Percentiles rank a stretch among this genome's conserved stretches.
These are phyloP conservation scores for Trapa incisa DNA, from an alignment of 345 rosid genomes.

Conservation along the genomic window DNA sequence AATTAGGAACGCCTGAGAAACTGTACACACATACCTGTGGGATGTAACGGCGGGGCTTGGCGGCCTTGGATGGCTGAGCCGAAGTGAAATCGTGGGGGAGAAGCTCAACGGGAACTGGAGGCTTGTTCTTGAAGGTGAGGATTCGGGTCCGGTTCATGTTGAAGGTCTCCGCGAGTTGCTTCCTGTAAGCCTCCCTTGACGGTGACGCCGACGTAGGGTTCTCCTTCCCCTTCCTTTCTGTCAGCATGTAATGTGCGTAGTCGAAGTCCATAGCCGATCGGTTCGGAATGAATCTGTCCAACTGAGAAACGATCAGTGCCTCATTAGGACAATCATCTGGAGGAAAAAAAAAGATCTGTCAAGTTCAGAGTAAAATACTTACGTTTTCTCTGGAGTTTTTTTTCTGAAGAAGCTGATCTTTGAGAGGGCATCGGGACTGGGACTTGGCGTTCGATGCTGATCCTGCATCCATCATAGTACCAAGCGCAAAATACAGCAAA, in stretches of 20 bases:
- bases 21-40: constrained; percentile 18
- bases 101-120: constrained; percentile 18
- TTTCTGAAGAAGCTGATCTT: constrained; percentile 18
- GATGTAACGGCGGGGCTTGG: constrained; percentile 23
- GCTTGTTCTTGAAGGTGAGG: constrained; percentile 41
- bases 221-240: constrained; percentile 27
- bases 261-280: constrained; percentile 42
- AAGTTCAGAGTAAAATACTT: not conserved
- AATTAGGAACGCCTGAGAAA: no score
- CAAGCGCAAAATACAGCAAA: not conserved
- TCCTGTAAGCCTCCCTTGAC: constrained; percentile 27
- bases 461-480: constrained; percentile 22
- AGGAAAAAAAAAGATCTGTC: not conserved
- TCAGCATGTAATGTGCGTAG: constrained; percentile 36
- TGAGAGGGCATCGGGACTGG: constrained; percentile 20
- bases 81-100: constrained; percentile 14
- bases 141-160: constrained; percentile 39
- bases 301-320: constrained; percentile 10
- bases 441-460: constrained; percentile 12
- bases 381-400: constrained; percentile 20
- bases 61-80: constrained; percentile 13
- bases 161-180: constrained; percentile 30
- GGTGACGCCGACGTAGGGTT: constrained; percentile 20
- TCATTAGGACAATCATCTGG: not conserved
- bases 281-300: constrained; percentile 45